Conservation (phyloP, 768 basidiomycete species). For the Tremella fuciformis region DNA sequence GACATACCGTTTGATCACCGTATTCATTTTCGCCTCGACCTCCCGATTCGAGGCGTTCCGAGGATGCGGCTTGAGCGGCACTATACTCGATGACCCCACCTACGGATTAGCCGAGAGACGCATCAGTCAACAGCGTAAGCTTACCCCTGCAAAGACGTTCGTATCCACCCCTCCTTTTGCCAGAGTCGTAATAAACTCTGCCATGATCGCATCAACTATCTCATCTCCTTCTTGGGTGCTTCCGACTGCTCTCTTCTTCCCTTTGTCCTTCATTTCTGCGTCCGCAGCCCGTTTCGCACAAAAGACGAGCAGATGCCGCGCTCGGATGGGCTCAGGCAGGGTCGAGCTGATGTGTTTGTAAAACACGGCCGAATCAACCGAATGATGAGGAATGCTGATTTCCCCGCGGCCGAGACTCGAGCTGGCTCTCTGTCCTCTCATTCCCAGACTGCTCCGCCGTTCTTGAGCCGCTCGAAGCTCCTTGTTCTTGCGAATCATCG, state of each 20-base stretch:
- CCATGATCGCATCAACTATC: constrained; percentile 46
- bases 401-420: constrained; percentile 47
- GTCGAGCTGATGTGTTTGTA: constrained; percentile 45
- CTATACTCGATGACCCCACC: constrained; percentile 2
- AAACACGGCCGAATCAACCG: constrained; percentile 35
- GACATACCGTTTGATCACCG: constrained; percentile 39
- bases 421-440: constrained; percentile 46
- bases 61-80: constrained; percentile 42
- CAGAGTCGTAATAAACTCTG: constrained; percentile 37
- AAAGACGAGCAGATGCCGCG: constrained; percentile 44
- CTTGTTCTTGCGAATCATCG: constrained; percentile 47
- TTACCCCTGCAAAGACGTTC: constrained; percentile 43
- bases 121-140: constrained; percentile 6
- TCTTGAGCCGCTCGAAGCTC: constrained; percentile 41
- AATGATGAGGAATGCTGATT: constrained; percentile 48
- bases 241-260: constrained; percentile 17
- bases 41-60: constrained; percentile 42
- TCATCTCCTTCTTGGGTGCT: constrained; percentile 45
- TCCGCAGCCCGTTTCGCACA: constrained; percentile 42
- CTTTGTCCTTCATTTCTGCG: constrained; percentile 11
- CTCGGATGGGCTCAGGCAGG: constrained; percentile 46
- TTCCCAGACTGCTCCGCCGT: constrained; percentile 39
- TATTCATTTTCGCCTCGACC: constrained; percentile 29
- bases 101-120: neutral
- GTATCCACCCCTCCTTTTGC: constrained; percentile 45